A percentile compares a stretch with the other conserved stretches of the same genome.
Evolutionary conservation across 768 basidiomycete genomes (phyloP).

Genomic region (Tylopilus balloui): DNA sequence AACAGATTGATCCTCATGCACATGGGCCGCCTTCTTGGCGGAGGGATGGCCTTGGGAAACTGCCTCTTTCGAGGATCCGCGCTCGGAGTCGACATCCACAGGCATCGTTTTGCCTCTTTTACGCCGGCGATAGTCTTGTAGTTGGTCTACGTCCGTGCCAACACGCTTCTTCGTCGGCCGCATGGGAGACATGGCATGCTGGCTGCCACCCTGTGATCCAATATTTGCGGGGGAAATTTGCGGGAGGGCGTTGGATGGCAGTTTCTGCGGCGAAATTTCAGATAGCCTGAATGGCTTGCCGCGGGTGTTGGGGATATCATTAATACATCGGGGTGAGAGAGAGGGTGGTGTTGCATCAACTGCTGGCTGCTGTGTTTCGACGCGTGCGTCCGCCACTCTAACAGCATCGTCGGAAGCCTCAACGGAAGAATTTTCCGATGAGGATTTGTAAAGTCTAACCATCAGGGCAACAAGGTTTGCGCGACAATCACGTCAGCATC

Average conservation of each 20-base stretch:
- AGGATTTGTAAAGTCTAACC: slow-evolving; percentile 30
- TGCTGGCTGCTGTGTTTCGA: slow-evolving; percentile 8
- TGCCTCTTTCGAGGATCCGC: slow-evolving; percentile 18
- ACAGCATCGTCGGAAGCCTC: slow-evolving; percentile 9
- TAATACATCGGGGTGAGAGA: not conserved
- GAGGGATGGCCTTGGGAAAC: slow-evolving; percentile 5
- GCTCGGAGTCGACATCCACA: slow-evolving; percentile 5
- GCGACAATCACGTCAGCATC: slow-evolving; percentile 24
- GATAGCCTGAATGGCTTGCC: slow-evolving; percentile 40
- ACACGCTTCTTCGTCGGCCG: slow-evolving; percentile 47
- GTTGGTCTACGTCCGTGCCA: slow-evolving; percentile 26
- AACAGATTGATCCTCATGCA: slow-evolving; percentile 7
- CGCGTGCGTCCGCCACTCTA: slow-evolving; percentile 5
- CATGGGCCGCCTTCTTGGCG: slow-evolving; percentile 1
- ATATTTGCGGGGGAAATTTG: slow-evolving; percentile 7
- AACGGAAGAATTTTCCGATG: slow-evolving; percentile 12
- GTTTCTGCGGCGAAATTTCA: slow-evolving; percentile 46
- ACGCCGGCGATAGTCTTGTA: slow-evolving; percentile 18
- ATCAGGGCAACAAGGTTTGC: slow-evolving; percentile 20
- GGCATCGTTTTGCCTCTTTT: slow-evolving; percentile 32
- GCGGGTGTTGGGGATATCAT: not conserved
- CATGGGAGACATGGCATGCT: slow-evolving; percentile 36
- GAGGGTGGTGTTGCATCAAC: not conserved
- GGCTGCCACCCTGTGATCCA: slow-evolving; percentile 19
- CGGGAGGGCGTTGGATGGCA: slow-evolving; percentile 1